Evolutionary conservation across 495 filamentous ascomycete genomes (phyloP).

Genomic region (Penicillium riverlandense): DNA sequence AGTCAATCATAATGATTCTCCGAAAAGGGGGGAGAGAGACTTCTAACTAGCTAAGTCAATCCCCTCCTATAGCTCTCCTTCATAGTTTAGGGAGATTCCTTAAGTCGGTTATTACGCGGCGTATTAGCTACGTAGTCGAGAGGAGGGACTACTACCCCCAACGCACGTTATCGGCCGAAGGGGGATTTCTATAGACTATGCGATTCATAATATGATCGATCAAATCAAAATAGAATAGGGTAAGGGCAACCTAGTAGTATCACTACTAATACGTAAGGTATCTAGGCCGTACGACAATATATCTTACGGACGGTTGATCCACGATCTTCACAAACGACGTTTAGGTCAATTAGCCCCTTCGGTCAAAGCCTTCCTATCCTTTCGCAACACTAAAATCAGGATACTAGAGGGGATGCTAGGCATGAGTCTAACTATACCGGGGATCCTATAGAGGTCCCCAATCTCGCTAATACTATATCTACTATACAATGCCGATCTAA

Average conservation of each 20-base stretch:
- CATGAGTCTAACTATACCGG: not conserved
- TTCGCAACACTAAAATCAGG: slow-evolving; percentile 3
- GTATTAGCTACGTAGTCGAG: slow-evolving; percentile 16
- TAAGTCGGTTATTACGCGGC: slow-evolving; percentile 14
- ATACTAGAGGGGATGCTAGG: slow-evolving; percentile 1
- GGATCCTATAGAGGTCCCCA: slow-evolving; percentile 14
- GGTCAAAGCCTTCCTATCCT: slow-evolving; percentile 5
- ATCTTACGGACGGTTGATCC: slow-evolving; percentile 8
- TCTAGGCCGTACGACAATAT: slow-evolving; percentile 13
- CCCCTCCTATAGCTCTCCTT: slow-evolving; percentile 23
- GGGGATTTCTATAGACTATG: slow-evolving; percentile 10
- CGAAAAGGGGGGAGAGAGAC: slow-evolving; percentile 21
- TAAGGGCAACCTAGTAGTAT: not conserved
- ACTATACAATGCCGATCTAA: slow-evolving; percentile 12
- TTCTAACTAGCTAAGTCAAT: slow-evolving; percentile 19
- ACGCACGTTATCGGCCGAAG: slow-evolving; percentile 15
- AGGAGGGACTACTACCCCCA: slow-evolving; percentile 10
- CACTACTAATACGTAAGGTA: slow-evolving; percentile 10
- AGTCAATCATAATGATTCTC: slow-evolving; percentile 19
- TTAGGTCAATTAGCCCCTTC: slow-evolving; percentile 2
- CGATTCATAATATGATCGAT: slow-evolving; percentile 14
- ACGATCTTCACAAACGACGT: slow-evolving; percentile 10
- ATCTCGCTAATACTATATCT: slow-evolving; percentile 20
- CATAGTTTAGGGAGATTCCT: slow-evolving; percentile 26
- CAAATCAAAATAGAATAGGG: slow-evolving; percentile 9